Conservation (phyloP, 2,329 filamentous ascomycete species). For the Elsinoe perseae region DNA sequence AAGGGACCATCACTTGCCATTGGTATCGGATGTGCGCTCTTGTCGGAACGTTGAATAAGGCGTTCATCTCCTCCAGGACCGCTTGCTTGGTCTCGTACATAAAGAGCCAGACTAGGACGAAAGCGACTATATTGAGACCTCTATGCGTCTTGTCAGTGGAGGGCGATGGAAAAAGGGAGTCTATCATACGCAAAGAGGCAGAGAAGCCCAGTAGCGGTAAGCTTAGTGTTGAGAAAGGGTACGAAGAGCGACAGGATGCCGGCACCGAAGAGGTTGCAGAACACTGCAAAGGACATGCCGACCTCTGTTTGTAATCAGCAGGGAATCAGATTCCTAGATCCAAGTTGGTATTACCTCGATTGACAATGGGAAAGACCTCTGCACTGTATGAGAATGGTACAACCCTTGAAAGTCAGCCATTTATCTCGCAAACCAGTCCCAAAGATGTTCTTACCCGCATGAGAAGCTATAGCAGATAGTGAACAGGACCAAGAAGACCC, state of each 20-base stretch:
- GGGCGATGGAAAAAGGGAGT: neutral
- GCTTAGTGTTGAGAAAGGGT: constrained; percentile 21
- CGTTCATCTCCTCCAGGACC: constrained; percentile 28
- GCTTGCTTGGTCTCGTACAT: constrained; percentile 28
- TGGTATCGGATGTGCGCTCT: constrained; percentile 3
- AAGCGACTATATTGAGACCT: constrained; percentile 26
- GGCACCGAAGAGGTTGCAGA: constrained; percentile 27
- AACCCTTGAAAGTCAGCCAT: constrained; percentile 23
- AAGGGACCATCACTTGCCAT: constrained; percentile 2
- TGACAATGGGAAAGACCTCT: constrained; percentile 62
- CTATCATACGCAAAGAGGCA: constrained; percentile 24
- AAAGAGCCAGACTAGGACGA: constrained; percentile 28
- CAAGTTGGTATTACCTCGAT: constrained; percentile 37
- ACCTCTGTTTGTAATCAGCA: constrained; percentile 39
- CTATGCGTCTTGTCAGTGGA: neutral
- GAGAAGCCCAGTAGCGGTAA: constrained; percentile 23
- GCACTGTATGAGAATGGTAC: constrained; percentile 62
- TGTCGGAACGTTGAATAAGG: constrained; percentile 24
- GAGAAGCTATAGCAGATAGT: constrained; percentile 30
- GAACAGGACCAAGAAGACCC: constrained; percentile 51
- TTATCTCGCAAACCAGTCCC: neutral
- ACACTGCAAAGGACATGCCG: constrained; percentile 62
- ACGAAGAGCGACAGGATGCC: constrained; percentile 27
- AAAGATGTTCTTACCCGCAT: constrained; percentile 25
- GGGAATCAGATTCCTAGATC: neutral